Evolutionary conservation across 345 rosid genomes (phyloP), one percentile per base, ranked within the genome.

Genomic region (Nasturtium officinale): DNA sequence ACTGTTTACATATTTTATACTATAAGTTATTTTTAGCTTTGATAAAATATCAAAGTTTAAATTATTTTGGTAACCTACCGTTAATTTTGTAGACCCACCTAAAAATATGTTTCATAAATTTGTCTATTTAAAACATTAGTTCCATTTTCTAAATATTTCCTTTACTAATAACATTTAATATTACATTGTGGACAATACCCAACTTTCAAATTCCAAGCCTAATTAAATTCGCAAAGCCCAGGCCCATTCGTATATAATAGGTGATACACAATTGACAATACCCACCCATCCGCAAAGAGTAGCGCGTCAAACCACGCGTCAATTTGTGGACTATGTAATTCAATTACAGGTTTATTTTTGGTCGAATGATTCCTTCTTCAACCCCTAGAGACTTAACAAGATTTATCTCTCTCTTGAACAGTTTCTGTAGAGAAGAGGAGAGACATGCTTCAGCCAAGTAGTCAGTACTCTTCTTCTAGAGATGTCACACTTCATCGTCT

Each of bases 391-490:
- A 40, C 42, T 12, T 30, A 1, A 23, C 25, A 0, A 40, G 70
- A 55, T 54, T 59, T 5, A 18, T 67, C 30, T 51, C 30, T 51
- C 62, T 16, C n/a, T 15, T 37, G 17, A 11, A 37, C 16, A 37
- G 28, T 37, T 37, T 37, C 50, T 21, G n/a, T 15, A 61, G 47
- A 17, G 52, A 52, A 55, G 69, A 17, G 52, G 43, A 55, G 69
- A 72, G 70, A 52, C 38, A 76, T 76, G 80, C 61, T 76, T 70
- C 75, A 63, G 9, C 59, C 71, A 55, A 51, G 51, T 30, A 11
- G 40, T 75, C 78, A 51, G 38, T 40, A 57, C 66, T 50, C 47
- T 67, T 67, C 61, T n/a, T 67, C 69, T 4, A 60, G 40, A 61
- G 69, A 61, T 54, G 42, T 68, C 20, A 25, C 15, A 1, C 20